Evolutionary conservation across 2,329 filamentous ascomycete species (phyloP).

Genomic region (Penicillium sp.): DNA sequence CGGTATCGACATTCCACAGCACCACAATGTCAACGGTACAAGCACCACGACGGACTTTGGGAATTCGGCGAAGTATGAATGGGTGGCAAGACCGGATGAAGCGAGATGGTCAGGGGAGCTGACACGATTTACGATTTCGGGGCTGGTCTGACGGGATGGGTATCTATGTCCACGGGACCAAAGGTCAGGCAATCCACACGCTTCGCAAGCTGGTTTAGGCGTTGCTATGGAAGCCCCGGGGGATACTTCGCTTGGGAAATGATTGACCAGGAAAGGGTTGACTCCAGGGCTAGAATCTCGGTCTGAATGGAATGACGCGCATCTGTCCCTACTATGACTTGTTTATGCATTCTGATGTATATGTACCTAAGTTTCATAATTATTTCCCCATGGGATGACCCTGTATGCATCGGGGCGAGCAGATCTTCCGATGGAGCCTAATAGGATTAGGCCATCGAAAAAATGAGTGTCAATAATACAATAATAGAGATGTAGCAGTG

Average conservation of each 20-base stretch:
- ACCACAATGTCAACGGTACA: constrained; percentile 41
- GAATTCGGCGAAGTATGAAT: constrained; percentile 44
- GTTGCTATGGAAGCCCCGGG: constrained; percentile 5
- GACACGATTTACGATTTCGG: background rate
- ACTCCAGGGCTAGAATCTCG: constrained; percentile 6
- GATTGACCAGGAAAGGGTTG: constrained; percentile 9
- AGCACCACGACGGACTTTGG: constrained; percentile 38
- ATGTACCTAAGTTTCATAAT: constrained; percentile 2
- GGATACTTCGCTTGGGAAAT: constrained; percentile 8
- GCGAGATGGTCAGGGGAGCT: constrained; percentile 22
- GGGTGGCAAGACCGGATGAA: constrained; percentile 44
- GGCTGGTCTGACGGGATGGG: background rate
- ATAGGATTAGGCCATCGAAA: background rate
- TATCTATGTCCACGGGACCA: constrained; percentile 2
- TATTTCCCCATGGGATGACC: background rate
- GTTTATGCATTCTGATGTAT: constrained; percentile 5
- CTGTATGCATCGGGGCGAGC: background rate
- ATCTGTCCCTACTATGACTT: constrained; percentile 6
- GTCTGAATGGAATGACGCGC: constrained; percentile 9
- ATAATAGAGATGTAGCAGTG: constrained; percentile 6
- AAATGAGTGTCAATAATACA: background rate
- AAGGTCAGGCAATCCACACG: constrained; percentile 1
- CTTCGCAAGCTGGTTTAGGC: constrained; percentile 2
- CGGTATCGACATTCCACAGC: constrained; percentile 39
- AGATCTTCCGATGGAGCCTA: constrained; percentile 9